phyloP scores from a whole-genome alignment of 129 eudicot genomes.

The Erigeron canadensis region DNA sequence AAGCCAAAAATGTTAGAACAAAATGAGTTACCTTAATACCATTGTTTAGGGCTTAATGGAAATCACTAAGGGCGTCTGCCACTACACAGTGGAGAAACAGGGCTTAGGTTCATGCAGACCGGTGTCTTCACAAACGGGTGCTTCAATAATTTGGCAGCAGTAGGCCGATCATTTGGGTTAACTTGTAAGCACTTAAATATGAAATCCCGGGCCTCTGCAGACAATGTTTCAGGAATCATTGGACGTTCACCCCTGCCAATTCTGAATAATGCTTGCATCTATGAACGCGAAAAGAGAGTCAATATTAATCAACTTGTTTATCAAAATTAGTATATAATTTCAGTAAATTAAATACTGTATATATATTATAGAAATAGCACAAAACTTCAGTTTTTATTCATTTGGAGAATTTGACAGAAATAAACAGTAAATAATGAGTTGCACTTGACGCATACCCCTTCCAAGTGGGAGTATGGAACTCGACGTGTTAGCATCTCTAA shows the following conservation, averaged over 20 bases:
- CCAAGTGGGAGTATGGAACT: conserved; percentile 80
- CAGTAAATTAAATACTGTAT: background rate
- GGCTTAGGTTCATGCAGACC: conserved; percentile 38
- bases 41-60: conserved; percentile 14
- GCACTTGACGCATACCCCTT: conserved; percentile 53
- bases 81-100: conserved; percentile 44
- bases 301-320: conserved; percentile 9
- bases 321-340: background rate
- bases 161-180: conserved; percentile 65
- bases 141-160: conserved; percentile 71
- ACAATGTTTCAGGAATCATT: conserved; percentile 57
- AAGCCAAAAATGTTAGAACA: background rate
- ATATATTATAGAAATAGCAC: background rate
- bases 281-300: conserved; percentile 9
- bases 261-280: conserved; percentile 88
- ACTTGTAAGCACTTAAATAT: conserved; percentile 69
- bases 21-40: background rate
- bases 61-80: conserved; percentile 17
- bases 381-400: background rate
- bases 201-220: conserved; percentile 71
- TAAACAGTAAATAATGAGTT: conserved; percentile 17
- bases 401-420: background rate
- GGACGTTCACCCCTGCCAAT: conserved; percentile 87
- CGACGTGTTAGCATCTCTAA: conserved; percentile 82
- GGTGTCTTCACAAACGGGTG: conserved; percentile 69